Evolutionary conservation across 495 filamentous ascomycete genomes (phyloP), one percentile per base, ranked within the genome.

Genomic region (Entonaema liquescens): DNA sequence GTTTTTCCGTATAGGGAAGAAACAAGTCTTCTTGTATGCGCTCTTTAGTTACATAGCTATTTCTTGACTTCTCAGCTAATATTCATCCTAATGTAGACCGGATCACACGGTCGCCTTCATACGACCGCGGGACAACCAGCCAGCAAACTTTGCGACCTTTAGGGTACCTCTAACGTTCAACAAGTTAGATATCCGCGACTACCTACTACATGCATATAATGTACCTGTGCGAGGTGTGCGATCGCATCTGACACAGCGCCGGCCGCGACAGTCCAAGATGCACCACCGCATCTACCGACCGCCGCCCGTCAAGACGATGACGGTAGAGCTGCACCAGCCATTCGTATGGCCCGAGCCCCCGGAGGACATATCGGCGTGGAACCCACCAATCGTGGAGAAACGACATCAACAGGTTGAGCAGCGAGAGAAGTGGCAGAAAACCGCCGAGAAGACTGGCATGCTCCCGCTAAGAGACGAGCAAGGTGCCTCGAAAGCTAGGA

Each of bases 131-230:
- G 85, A 87, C 33, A 85, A 84, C 73, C 88, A 92, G 73, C 89
- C 91, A 26, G 86, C 93, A 28, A 91, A 87, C 79, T 91, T 89
- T 73, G 94, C 93, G 52, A 87, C 88, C 55, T 97, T 98, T 86
- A 82, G 87, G 74, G 94, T 97, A 47, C 94, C 94, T 15, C 86
- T 97, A 74, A 88, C 86, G 67, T 91, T 96, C 84, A 93, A 91
- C 87, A 97, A 98, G 81, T 88, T 97, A 71, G 94, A 97, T 79
- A 79, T 97, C 26, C 90, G 91, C 77, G 93, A 96, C 84, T 98
- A 97, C 82, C 89, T 98, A 53, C 87, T 87, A 73, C 84, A 93
- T 75, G 85, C 79, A 19, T 97, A 98, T 80, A 83, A 85, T 54
- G 88, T 95, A 60, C 79, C 85, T 53, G 87, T 88, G 36, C 76